These are phyloP conservation scores for Yueomyces sinensis DNA, from an alignment of 805 yeast genomes.

Conservation along the genomic window DNA sequence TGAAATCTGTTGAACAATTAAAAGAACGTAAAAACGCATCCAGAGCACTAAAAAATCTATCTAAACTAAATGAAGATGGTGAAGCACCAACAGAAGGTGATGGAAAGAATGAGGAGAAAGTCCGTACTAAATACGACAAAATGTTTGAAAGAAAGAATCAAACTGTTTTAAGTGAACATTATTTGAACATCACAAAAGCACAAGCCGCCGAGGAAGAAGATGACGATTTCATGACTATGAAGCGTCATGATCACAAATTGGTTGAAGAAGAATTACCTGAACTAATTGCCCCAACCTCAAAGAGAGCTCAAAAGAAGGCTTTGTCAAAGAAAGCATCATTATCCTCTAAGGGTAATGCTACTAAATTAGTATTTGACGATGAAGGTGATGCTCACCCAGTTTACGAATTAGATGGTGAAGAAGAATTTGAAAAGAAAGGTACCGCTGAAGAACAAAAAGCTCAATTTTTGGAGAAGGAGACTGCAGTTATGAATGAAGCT, in stretches of 20 bases:
- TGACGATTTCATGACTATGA: slow-evolving; percentile 70
- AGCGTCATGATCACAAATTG: slow-evolving; percentile 62
- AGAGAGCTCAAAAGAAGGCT: slow-evolving; percentile 74
- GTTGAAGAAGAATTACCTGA: slow-evolving; percentile 54
- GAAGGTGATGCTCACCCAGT: slow-evolving; percentile 88
- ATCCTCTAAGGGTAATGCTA: slow-evolving; percentile 50
- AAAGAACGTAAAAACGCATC: slow-evolving; percentile 76
- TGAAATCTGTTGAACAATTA: slow-evolving; percentile 28
- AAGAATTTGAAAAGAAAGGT: slow-evolving; percentile 61
- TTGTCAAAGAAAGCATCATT: slow-evolving; percentile 69
- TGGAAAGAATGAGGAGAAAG: slow-evolving; percentile 25
- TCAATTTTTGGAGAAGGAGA: slow-evolving; percentile 53
- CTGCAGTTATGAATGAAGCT: slow-evolving; percentile 50
- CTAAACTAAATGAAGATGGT: slow-evolving; percentile 53
- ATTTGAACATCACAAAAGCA: slow-evolving; percentile 51
- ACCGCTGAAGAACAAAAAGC: slow-evolving; percentile 57
- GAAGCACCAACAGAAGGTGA: slow-evolving; percentile 18
- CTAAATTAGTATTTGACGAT: slow-evolving; percentile 80
- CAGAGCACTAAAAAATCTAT: slow-evolving; percentile 47
- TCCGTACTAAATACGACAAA: slow-evolving; percentile 80
- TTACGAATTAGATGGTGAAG: slow-evolving; percentile 84
- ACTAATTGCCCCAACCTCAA: slow-evolving; percentile 55
- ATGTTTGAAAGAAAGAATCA: slow-evolving; percentile 95
- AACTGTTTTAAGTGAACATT: slow-evolving; percentile 81
- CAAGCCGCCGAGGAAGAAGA: slow-evolving; percentile 35